phyloP scores from a whole-genome alignment of 148 eudicot genomes.

The Heliamphora exappendiculata region DNA sequence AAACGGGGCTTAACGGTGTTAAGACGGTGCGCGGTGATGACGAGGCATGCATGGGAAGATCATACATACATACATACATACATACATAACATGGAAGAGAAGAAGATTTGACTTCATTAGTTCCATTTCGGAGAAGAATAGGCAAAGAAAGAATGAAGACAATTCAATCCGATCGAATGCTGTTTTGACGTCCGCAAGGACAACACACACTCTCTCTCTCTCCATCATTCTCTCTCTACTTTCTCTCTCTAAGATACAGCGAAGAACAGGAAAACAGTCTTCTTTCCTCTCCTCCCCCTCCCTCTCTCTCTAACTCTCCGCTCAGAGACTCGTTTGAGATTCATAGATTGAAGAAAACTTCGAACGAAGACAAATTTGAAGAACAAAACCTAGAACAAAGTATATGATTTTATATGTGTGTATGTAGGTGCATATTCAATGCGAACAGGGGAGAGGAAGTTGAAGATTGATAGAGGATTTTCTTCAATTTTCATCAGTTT shows the following conservation, averaged over 20 bases:
- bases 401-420: background rate
- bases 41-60: background rate
- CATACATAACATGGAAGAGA: background rate
- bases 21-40: too few relatives aligned
- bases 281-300: background rate
- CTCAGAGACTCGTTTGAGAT: background rate
- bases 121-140: conserved; percentile 5
- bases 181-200: conserved; percentile 82
- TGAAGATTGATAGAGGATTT: background rate
- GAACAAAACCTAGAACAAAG: background rate
- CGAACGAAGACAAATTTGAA: background rate
- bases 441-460: conserved; percentile 1
- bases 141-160: conserved; percentile 18
- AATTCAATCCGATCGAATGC: conserved; percentile 61
- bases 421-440: background rate
- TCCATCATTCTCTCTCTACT: conserved; percentile 32
- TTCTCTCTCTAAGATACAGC: conserved; percentile 31
- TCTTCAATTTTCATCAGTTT: conserved; percentile 1
- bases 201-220: conserved; percentile 25
- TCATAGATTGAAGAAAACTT: background rate
- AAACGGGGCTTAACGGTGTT: too few relatives aligned
- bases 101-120: conserved; percentile 14
- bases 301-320: background rate
- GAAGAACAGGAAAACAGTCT: conserved; percentile 27
- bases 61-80: background rate